Evolutionary conservation across 805 yeast genomes (phyloP), one percentile per base, ranked within the genome.

Genomic region (Blastobotrys americana): DNA sequence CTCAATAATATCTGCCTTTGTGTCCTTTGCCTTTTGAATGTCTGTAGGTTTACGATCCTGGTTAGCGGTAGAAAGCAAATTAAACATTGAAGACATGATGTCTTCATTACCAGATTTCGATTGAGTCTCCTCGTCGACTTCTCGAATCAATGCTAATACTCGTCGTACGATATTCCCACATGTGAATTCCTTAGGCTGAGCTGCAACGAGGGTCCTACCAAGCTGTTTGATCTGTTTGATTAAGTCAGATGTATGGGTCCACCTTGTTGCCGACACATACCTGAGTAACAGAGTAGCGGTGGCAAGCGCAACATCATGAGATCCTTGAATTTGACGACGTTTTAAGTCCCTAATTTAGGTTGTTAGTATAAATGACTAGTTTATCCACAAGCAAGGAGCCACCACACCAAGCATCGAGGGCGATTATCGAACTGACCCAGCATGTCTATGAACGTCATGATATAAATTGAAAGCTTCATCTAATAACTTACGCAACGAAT

Each of bases 151-250:
- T 1, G 95, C 88, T 51, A 93, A 69, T 1, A 90, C 89, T 59
- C 98, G 74, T 61, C 97, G 76, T 15, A 90, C 83, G 33, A 93
- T 82, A 61, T 93, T 93, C 6, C 97, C 97, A 44, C 89, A 78
- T 2, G 88, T 76, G 54, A 88, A 80, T 55, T 89, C 95, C 51
- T 86, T 75, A 5, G 97, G 97, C 58, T 85, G 93, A 2, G 97
- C 95, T 19, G 73, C 76, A 4, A 58, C 62, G 39, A 93, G 66
- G 25, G 74, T 66, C 34, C 69, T 68, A 5, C 97, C 98, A 16
- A 89, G 76, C 44, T 71, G 70, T 55, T 94, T 78, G 53, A 90
- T 78, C 47, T 83, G 78, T 15, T 64, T 65, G 21, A 90, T 80
- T 50, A 90, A 70, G 49, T 84, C 87, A 47, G 77, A 80, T 8